Base-by-base conservation (phyloP, 129 eudicot species). In the Flaveria bidentis region DNA sequence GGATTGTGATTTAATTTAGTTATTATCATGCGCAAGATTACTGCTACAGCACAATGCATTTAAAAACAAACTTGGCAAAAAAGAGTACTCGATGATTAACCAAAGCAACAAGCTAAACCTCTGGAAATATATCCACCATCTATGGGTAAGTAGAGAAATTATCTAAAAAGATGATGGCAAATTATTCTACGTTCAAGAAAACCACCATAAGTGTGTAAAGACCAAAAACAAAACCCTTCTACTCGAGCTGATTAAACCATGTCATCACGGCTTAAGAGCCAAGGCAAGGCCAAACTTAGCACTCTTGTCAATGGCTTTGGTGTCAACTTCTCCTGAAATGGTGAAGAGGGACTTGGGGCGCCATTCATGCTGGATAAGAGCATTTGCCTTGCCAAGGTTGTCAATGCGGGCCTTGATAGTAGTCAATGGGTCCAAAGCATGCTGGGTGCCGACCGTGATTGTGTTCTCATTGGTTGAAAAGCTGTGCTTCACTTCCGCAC, bases 341-440 rank as follows among this genome's bases (percentile, higher is more conserved):
- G 99, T 87, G 81, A 95, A 81, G 25, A 89, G 88, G 50, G 99
- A 95, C 76, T 82, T 95, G 14, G 99, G 99, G 50, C 99, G 97
- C 99, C 99, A 95, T 71, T 91, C 97, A 9, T 95, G 99, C 83
- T 95, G 99, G 82, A 95, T 84, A 58, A 95, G 92, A 70, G 90
- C 96, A 67, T 76, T 89, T 14, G 88, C 87, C 82, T 91, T 91
- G 69, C 99, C 99, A 69, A 74, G 85, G 89, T 91, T 91, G 90
- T 91, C 88, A 46, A 86, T 69, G 8, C 94, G 88, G 1, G 90
- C 96, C 84, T 95, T 95, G 45, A 91, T 83, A 3, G 84, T 79
- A 72, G 99, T 95, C 81, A 91, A 80, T 52, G 94, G 97, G 55
- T 95, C 99, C 85, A 95, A 72, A 0, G 86, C 69, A 20, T 95